Evolutionary conservation across 2,329 filamentous ascomycete species (phyloP).

Genomic region (Elsinoe australis): DNA sequence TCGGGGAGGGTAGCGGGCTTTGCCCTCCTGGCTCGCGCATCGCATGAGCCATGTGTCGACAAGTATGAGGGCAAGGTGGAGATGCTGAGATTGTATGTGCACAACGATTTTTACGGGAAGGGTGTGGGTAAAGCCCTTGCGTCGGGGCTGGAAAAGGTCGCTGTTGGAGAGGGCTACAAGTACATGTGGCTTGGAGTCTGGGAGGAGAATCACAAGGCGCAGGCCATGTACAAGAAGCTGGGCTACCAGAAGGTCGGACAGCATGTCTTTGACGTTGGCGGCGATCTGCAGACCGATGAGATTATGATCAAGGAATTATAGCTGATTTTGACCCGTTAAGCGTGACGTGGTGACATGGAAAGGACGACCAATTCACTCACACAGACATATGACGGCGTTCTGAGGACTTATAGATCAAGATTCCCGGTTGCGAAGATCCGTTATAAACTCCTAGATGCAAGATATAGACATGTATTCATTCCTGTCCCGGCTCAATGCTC

Average conservation of each 20-base stretch:
- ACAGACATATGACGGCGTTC: too few relatives aligned
- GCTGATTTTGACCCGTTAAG: not conserved
- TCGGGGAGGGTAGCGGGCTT: constrained; percentile 34
- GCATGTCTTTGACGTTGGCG: constrained; percentile 39
- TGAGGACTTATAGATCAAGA: too few relatives aligned
- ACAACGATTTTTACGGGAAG: constrained; percentile 30
- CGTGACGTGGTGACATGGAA: not conserved
- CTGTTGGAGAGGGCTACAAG: constrained; percentile 32
- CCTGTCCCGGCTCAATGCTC: constrained; percentile 36
- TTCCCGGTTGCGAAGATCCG: too few relatives aligned
- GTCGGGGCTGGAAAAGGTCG: constrained; percentile 29
- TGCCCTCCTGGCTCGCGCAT: constrained; percentile 34
- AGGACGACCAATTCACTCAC: too few relatives aligned
- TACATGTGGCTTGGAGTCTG: constrained; percentile 44
- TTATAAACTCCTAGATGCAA: constrained; percentile 1
- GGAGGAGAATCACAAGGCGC: constrained; percentile 39
- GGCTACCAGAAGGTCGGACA: constrained; percentile 37
- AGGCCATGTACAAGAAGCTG: constrained; percentile 36
- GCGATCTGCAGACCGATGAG: constrained; percentile 37
- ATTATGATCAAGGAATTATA: constrained; percentile 34
- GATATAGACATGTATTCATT: constrained; percentile 1
- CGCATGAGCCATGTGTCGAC: constrained; percentile 35
- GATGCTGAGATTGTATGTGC: constrained; percentile 40
- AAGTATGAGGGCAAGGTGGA: constrained; percentile 31
- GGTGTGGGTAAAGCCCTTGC: constrained; percentile 36